Conservation (phyloP, 176 grass and related monocot genomes). For the Avena atlantica region DNA sequence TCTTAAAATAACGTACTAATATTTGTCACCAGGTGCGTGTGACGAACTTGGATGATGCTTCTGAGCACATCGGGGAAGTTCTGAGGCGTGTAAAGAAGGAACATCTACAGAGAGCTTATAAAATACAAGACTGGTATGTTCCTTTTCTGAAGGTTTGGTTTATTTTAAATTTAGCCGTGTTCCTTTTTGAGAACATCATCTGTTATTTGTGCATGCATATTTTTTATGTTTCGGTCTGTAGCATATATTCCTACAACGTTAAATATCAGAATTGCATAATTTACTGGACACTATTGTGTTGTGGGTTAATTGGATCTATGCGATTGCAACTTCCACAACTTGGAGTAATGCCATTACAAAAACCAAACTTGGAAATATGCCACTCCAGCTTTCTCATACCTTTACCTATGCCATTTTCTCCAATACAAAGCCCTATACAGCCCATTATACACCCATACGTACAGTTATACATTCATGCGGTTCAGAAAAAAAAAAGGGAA, state of each 20-base stretch:
- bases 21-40: constrained; percentile 72
- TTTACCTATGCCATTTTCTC: too few species aligned
- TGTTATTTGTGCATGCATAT: background rate
- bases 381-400: too few species aligned
- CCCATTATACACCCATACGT: too few species aligned
- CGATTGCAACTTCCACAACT: too few species aligned
- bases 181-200: background rate
- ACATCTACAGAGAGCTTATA: constrained; percentile 96
- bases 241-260: background rate
- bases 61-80: constrained; percentile 98
- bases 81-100: constrained; percentile 88
- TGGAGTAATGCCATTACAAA: too few species aligned
- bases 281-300: background rate
- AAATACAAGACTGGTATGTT: constrained; percentile 84
- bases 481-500: too few species aligned
- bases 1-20: constrained; percentile 7
- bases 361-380: too few species aligned
- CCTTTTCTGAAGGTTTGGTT: background rate
- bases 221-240: background rate
- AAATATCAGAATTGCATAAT: background rate
- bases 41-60: constrained; percentile 93
- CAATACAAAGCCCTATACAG: too few species aligned
- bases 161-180: background rate
- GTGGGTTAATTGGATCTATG: too few species aligned
- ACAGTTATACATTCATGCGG: too few species aligned